Conservation (phyloP, 2,329 filamentous ascomycete species). For the Trichoderma koningii region DNA sequence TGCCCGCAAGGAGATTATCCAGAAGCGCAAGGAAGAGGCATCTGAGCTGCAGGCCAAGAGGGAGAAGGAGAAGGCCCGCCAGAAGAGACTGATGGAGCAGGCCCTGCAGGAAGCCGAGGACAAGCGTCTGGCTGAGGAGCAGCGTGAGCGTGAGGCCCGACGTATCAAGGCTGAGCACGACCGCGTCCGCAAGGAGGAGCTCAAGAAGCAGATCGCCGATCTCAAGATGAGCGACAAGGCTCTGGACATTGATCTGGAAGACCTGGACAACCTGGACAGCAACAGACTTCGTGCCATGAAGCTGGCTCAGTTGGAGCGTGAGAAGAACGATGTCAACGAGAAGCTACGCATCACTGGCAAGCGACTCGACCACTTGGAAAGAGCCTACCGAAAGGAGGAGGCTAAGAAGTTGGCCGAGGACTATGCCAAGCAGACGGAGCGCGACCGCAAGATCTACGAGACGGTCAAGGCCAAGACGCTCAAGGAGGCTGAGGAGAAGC, state of each 20-base stretch:
- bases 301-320: conserved; percentile 91
- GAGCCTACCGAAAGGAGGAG: conserved; percentile 95
- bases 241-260: conserved; percentile 72
- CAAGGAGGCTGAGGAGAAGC: conserved; percentile 79
- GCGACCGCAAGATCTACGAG: conserved; percentile 79
- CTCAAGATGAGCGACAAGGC: conserved; percentile 85
- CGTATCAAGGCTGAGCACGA: conserved; percentile 85
- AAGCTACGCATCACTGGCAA: conserved; percentile 89
- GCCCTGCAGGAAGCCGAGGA: conserved; percentile 88
- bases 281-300: conserved; percentile 92
- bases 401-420: conserved; percentile 86
- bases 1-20: conserved; percentile 84
- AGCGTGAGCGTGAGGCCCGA: conserved; percentile 84
- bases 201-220: conserved; percentile 89
- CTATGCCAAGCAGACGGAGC: conserved; percentile 78
- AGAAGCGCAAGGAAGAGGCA: conserved; percentile 96
- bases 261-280: conserved; percentile 84
- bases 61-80: conserved; percentile 88
- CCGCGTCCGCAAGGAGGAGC: conserved; percentile 86
- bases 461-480: conserved; percentile 75
- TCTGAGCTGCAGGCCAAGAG: conserved; percentile 83
- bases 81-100: conserved; percentile 83
- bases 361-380: conserved; percentile 94
- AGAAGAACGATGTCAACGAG: conserved; percentile 95
- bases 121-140: conserved; percentile 86